Base-by-base conservation (phyloP, 331 rosid genomes). In the Malus hybrid region DNA sequence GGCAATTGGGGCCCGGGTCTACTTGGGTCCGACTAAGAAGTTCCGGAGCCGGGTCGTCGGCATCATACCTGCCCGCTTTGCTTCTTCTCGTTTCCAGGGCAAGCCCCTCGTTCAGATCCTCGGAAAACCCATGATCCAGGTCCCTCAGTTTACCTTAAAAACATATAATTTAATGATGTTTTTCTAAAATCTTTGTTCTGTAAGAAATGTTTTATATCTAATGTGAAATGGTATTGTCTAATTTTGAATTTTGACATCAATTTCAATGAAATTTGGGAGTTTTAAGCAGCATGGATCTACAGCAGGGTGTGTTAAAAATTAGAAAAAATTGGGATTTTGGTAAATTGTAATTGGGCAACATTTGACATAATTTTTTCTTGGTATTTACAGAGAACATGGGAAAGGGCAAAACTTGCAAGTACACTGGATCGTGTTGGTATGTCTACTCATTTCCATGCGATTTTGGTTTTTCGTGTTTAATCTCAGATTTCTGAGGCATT, bases 121-220 rank as follows among this genome's bases (percentile, higher is more conserved):
- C 62, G 97, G 99, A 57, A 94, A 92, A 82, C 96, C 99, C 75
- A 94, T 94, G 97, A 94, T 94, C 81, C 97, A 94, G 99, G 96
- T 91, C 15, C 60, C 52, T 13, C 67, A 14, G 5, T 22, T 69
- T 19, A 3, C 60, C 68, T 60, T 27, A 6, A 42, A 42, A 10
- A 42, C 48, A 42, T 42, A 42, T 42, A 42, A 42, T 42, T 42
- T 42, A 10, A 42, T 42, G 48, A 42, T 42, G 48, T 42, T 42
- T 42, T 42, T 42, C 13, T 42, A 5, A 42, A 42, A 42, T 42
- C 48, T 10, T 42, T 42, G 48, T 42, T 42, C 5, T 42, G 48
- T 42, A 42, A 42, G 14, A 10, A 42, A 42, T 10, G 48, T 42
- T 42, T 42, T 3, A 42, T 42, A 42, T 42, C 48, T 3, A 10